Evolutionary conservation across 768 basidiomycete species (phyloP).

Genomic region (Xerocomus brunneocitrinus): DNA sequence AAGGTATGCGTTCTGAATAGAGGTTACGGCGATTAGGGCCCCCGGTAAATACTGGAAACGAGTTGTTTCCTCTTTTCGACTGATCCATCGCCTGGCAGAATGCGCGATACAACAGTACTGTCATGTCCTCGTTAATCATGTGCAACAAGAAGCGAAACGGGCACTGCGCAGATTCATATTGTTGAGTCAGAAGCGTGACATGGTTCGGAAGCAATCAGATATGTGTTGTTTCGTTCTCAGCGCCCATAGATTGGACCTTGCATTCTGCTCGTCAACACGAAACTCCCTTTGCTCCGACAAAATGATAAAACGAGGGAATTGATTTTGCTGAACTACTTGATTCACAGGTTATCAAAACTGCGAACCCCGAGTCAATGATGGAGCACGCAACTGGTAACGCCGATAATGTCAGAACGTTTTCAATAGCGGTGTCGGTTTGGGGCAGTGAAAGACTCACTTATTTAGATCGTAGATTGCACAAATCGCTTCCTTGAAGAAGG

Average conservation of each 20-base stretch:
- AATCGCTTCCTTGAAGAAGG: neutral
- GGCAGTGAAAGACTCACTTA: neutral
- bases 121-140: neutral
- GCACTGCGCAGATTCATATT: too few relatives aligned
- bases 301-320: too few relatives aligned
- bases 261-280: too few relatives aligned
- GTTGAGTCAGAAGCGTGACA: neutral
- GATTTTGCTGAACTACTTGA: too few relatives aligned
- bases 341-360: too few relatives aligned
- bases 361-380: too few relatives aligned
- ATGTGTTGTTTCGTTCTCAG: too few relatives aligned
- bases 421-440: neutral
- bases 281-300: too few relatives aligned
- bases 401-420: neutral
- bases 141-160: too few relatives aligned
- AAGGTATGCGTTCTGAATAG: constrained; percentile 14
- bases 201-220: too few relatives aligned
- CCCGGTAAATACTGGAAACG: neutral
- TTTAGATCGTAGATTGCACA: neutral
- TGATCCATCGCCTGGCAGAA: neutral
- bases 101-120: neutral
- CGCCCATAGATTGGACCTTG: too few relatives aligned
- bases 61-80: neutral
- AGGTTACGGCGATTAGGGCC: neutral
- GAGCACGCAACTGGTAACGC: too few relatives aligned